These are phyloP conservation scores for Tubosaeta sp. DNA, from an alignment of 768 basidiomycete genomes.

Conservation along the genomic window DNA sequence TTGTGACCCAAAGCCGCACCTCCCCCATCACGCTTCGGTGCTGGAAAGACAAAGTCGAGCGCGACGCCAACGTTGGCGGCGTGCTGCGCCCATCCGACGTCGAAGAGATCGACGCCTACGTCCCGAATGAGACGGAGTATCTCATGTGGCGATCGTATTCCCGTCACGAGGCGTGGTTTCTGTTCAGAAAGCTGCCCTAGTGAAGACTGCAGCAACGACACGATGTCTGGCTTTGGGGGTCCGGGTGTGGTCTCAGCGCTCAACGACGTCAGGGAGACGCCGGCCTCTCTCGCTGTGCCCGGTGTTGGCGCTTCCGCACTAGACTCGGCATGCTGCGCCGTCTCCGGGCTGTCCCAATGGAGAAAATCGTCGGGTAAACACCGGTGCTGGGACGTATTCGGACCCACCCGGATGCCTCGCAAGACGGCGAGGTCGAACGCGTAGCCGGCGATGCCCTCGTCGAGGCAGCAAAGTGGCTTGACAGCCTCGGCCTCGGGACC, in stretches of 20 bases:
- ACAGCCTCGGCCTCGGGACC: slow-evolving; percentile 52
- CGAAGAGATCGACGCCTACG: slow-evolving; percentile 74
- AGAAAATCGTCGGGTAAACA: slow-evolving; percentile 11
- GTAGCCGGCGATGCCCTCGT: slow-evolving; percentile 70
- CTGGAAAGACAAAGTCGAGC: slow-evolving; percentile 75
- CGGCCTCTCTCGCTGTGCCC: not conserved
- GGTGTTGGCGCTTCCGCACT: slow-evolving; percentile 10
- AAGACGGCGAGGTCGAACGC: slow-evolving; percentile 61
- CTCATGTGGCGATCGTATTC: slow-evolving; percentile 63
- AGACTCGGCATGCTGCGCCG: slow-evolving; percentile 13
- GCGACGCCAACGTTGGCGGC: slow-evolving; percentile 70
- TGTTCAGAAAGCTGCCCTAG: slow-evolving; percentile 44
- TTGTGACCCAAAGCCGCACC: slow-evolving; percentile 64
- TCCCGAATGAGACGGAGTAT: slow-evolving; percentile 60
- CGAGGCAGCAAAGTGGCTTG: slow-evolving; percentile 50
- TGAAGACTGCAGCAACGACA: slow-evolving; percentile 54
- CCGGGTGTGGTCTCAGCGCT: not conserved
- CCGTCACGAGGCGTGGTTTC: slow-evolving; percentile 65
- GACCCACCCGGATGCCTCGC: slow-evolving; percentile 20
- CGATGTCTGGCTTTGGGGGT: slow-evolving; percentile 13
- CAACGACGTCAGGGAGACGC: not conserved
- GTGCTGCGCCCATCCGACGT: slow-evolving; percentile 64
- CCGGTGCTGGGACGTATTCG: slow-evolving; percentile 15
- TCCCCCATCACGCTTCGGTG: slow-evolving; percentile 10
- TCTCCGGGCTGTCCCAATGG: slow-evolving; percentile 5